Base-by-base conservation (phyloP, 441 rosid species). In the Francoa sonchifolia region DNA sequence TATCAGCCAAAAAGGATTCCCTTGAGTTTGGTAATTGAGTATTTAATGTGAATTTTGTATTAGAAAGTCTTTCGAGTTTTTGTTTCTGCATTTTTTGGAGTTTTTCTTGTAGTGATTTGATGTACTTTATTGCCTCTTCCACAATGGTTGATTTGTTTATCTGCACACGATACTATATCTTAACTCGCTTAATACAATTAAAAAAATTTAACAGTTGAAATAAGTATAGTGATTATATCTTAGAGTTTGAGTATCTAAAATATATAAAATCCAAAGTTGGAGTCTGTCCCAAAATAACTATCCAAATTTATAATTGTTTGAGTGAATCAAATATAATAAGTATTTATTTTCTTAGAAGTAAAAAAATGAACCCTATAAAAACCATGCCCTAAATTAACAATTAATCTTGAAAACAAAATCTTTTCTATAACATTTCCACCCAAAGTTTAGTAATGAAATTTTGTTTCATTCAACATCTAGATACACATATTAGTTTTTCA, bases 71-170 rank as follows among this genome's bases (percentile, higher is more conserved):
- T 45, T 77, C 83, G 1, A 50, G 65, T 60, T 73, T 80, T 48
- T 72, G 67, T 37, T 59, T 65, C 23, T 76, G 66, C 14, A 81
- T 81, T 2, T 58, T 62, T 25, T 71, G 61, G 41, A 80, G 63
- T 14, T 70, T 67, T 14, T 65, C 63, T 28, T 84, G 63, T 43
- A 76, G 71, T 54, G 62, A 57, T 61, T 62, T 61, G 38, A 80
- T 80, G 58, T 67, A 54, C 42, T 33, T 71, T 25, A 78, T 69
- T 29, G 95, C 95, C 52, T 80, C 97, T 51, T 81, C 83, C 14
- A 88, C 90, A 21, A 81, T 63, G 55, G 81, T 69, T 44, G 94
- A 72, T 48, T 88, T 88, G 62, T 84, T 95, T 17, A 75, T 88
- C 94, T 88, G 63, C 27, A 44, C 0, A 44, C 11, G 8, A 11